Percentiles rank a stretch among this genome's conserved stretches.
phyloP scores from a whole-genome alignment of 2,329 filamentous ascomycete genomes.

The Fusarium sp. region DNA sequence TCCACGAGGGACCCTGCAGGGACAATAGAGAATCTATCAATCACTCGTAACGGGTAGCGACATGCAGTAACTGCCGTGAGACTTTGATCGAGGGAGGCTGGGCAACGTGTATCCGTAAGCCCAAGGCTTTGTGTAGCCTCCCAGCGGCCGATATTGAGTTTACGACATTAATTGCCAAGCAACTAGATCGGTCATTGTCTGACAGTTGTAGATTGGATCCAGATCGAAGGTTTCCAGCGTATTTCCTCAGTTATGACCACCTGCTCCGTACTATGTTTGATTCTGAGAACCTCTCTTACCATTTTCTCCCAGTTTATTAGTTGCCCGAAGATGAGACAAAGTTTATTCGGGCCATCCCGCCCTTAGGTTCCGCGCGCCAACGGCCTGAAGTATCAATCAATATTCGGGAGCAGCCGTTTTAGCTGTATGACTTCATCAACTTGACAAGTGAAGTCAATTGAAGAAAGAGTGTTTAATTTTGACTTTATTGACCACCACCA shows the following conservation, averaged over 20 bases:
- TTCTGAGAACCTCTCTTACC: not conserved
- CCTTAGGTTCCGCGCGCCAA: conserved; percentile 31
- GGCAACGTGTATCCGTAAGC: conserved; percentile 19
- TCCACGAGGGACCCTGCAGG: conserved; percentile 6
- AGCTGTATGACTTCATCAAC: conserved; percentile 4
- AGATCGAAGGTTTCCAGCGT: not conserved
- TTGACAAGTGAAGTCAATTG: not conserved
- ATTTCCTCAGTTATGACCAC: not conserved
- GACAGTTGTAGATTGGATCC: not conserved
- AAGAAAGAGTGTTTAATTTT: not conserved
- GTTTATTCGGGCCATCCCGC: conserved; percentile 42
- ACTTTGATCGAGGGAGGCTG: conserved; percentile 34
- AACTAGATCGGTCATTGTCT: not conserved
- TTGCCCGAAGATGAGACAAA: conserved; percentile 29
- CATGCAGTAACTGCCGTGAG: conserved; percentile 23
- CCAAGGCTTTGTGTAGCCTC: not conserved
- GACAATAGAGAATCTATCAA: conserved; percentile 15
- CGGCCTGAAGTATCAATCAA: not conserved
- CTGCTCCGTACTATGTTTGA: not conserved
- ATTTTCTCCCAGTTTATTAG: not conserved
- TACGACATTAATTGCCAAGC: not conserved
- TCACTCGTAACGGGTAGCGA: conserved; percentile 24
- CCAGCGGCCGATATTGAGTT: not conserved
- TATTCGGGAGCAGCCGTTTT: conserved; percentile 12
- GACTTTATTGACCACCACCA: not conserved